These are phyloP conservation scores for Salix udensis DNA, from an alignment of 345 rosid species.

Conservation along the genomic window DNA sequence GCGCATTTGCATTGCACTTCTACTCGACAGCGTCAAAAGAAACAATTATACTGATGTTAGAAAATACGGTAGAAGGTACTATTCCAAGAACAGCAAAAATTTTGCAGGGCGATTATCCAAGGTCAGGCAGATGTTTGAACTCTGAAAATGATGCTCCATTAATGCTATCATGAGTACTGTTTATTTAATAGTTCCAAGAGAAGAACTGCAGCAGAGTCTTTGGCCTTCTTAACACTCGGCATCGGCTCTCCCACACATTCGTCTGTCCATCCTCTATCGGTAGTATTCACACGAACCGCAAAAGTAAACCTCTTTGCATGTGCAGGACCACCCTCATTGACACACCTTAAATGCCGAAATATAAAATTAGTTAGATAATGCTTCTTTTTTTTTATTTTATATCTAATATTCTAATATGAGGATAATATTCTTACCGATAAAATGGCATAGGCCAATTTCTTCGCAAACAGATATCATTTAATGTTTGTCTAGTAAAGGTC, in stretches of 20 bases:
- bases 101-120: background rate
- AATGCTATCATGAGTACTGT: slow-evolving; percentile 34
- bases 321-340: slow-evolving; percentile 92
- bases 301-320: slow-evolving; percentile 92
- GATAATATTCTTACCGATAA: slow-evolving; percentile 53
- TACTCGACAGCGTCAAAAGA: too few species aligned
- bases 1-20: too few species aligned
- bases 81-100: background rate
- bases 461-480: slow-evolving; percentile 90
- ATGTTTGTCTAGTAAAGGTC: slow-evolving; percentile 85
- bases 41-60: too few species aligned
- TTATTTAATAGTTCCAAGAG: slow-evolving; percentile 67
- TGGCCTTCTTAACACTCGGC: slow-evolving; percentile 98
- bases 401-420: background rate
- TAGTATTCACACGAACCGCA: slow-evolving; percentile 78
- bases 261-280: slow-evolving; percentile 83
- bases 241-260: slow-evolving; percentile 95
- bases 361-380: background rate
- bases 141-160: background rate
- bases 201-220: slow-evolving; percentile 91
- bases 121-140: background rate
- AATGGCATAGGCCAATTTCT: slow-evolving; percentile 96
- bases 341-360: slow-evolving; percentile 50
- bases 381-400: background rate
- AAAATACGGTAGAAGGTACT: background rate